Evolutionary conservation across 169 alveolate species (phyloP).

Genomic region (Theileria equi): DNA sequence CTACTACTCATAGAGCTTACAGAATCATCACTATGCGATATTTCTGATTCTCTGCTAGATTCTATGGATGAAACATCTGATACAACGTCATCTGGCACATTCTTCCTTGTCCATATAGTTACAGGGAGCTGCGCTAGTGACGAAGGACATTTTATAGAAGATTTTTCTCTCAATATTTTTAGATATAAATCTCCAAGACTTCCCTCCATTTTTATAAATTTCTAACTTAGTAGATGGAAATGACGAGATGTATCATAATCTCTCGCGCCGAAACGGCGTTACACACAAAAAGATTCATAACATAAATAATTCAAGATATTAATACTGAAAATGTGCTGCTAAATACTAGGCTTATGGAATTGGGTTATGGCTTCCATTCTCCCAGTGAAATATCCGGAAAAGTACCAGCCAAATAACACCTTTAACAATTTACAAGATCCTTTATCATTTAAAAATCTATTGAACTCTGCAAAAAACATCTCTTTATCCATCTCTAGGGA

Average conservation of each 20-base stretch:
- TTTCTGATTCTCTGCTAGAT: not conserved
- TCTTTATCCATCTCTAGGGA: no score
- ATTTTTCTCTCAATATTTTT: no score
- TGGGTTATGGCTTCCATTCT: constrained; percentile 10
- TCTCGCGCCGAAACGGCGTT: not conserved
- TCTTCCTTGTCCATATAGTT: constrained; percentile 6
- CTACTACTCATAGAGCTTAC: constrained; percentile 1
- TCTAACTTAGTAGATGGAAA: not conserved
- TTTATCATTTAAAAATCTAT: not conserved
- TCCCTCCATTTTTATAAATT: no score
- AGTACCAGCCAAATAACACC: constrained; percentile 20
- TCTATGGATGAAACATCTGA: constrained; percentile 18
- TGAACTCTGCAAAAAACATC: no score
- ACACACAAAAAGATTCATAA: not conserved
- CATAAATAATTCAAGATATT: constrained; percentile 3
- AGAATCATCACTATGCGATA: constrained; percentile 5
- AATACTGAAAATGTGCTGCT: no score
- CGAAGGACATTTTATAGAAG: no score
- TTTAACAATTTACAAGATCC: not conserved
- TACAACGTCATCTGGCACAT: not conserved
- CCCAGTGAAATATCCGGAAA: constrained; percentile 18
- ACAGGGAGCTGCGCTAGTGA: not conserved
- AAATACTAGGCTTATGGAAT: no score
- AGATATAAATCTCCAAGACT: no score
- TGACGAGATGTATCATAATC: not conserved